Evolutionary conservation across 1,284 basidiomycete species (phyloP).

Genomic region (Fomitopsis pinicola): DNA sequence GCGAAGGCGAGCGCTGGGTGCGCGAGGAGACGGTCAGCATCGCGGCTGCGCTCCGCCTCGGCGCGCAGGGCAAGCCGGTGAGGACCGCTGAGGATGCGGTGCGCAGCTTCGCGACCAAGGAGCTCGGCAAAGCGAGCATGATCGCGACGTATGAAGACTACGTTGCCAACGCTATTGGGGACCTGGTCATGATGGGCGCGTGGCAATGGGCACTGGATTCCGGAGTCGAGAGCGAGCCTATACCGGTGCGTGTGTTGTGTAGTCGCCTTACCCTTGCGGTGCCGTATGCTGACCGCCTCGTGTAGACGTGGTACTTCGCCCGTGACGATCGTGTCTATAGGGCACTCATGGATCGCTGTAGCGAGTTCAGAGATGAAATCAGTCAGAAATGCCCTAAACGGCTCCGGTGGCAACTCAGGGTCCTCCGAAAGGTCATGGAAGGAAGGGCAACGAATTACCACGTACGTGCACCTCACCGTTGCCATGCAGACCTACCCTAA

Average conservation of each 20-base stretch:
- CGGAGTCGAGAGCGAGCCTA: slow-evolving; percentile 45
- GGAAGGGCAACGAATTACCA: slow-evolving; percentile 60
- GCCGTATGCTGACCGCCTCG: slow-evolving; percentile 4
- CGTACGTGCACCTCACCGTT: slow-evolving; percentile 35
- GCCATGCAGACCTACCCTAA: slow-evolving; percentile 5
- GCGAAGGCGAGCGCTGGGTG: slow-evolving; percentile 82
- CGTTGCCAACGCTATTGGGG: slow-evolving; percentile 75
- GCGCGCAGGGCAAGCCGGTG: slow-evolving; percentile 65
- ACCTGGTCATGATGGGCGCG: slow-evolving; percentile 68
- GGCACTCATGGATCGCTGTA: slow-evolving; percentile 59
- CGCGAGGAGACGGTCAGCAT: slow-evolving; percentile 53
- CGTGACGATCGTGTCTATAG: slow-evolving; percentile 76
- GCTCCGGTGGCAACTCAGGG: slow-evolving; percentile 67
- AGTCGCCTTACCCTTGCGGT: not conserved
- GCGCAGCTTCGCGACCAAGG: slow-evolving; percentile 71
- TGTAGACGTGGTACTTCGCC: slow-evolving; percentile 73
- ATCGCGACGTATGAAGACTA: slow-evolving; percentile 82
- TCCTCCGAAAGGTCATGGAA: slow-evolving; percentile 58
- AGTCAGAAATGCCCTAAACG: slow-evolving; percentile 45
- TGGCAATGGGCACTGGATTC: slow-evolving; percentile 58
- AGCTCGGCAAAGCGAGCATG: slow-evolving; percentile 68
- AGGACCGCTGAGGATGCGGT: slow-evolving; percentile 60
- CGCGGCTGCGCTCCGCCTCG: slow-evolving; percentile 55
- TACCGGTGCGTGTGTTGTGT: slow-evolving; percentile 47
- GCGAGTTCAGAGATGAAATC: slow-evolving; percentile 48